A percentile compares a stretch with the other conserved stretches of the same genome.
Evolutionary conservation across 805 yeast genomes (phyloP).

Genomic region (Metschnikowia vanudenii): DNA sequence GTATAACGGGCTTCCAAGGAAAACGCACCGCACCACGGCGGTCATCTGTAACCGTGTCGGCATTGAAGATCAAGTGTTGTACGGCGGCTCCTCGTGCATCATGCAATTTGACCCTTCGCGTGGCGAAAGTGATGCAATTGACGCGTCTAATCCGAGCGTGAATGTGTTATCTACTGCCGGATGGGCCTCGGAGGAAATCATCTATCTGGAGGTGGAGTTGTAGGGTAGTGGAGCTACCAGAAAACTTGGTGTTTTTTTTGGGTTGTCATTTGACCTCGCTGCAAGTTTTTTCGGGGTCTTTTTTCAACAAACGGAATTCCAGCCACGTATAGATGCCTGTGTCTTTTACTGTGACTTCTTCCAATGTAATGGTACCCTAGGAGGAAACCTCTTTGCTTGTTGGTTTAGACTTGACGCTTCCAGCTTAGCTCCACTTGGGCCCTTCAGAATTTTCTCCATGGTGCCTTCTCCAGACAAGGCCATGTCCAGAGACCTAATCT

Average conservation of each 20-base stretch:
- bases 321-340: no score
- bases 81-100: conserved; percentile 66
- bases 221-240: conserved; percentile 1
- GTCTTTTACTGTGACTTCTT: no score
- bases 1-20: conserved; percentile 24
- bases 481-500: no score
- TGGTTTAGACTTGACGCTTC: no score
- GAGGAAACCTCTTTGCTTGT: no score
- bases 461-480: no score
- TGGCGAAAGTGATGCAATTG: conserved; percentile 33
- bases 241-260: neutral
- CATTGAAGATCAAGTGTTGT: conserved; percentile 64
- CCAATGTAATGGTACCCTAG: no score
- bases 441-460: no score
- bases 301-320: no score
- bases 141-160: conserved; percentile 45
- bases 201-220: conserved; percentile 57
- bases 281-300: neutral
- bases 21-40: conserved; percentile 31
- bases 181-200: conserved; percentile 62
- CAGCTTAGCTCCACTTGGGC: no score
- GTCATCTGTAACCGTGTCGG: conserved; percentile 75
- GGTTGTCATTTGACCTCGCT: neutral
- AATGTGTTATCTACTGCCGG: conserved; percentile 55
- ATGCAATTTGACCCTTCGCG: conserved; percentile 44